Evolutionary conservation across 2,329 filamentous ascomycete species (phyloP).

Genomic region (Penicillium sp.): DNA sequence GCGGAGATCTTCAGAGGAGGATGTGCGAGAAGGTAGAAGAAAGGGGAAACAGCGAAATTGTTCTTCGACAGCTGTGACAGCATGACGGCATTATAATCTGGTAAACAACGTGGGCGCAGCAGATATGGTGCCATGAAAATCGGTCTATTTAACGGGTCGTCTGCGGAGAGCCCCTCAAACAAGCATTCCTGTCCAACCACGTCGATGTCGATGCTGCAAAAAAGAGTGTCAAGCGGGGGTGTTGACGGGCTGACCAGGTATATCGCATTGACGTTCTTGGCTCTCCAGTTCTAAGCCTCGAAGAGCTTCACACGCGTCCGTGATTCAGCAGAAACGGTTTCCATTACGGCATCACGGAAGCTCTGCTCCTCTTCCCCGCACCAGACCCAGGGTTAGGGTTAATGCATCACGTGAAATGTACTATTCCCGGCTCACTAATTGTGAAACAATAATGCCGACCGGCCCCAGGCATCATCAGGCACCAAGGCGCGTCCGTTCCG

Average conservation of each 20-base stretch:
- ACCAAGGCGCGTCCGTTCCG: slow-evolving; percentile 27
- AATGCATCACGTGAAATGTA: slow-evolving; percentile 1
- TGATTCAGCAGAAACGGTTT: slow-evolving; percentile 25
- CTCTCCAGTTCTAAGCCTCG: slow-evolving; percentile 15
- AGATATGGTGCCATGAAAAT: slow-evolving; percentile 11
- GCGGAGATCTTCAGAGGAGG: background rate
- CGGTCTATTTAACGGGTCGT: background rate
- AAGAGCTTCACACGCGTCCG: slow-evolving; percentile 5
- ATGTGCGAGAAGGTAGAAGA: slow-evolving; percentile 3
- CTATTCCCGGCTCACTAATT: background rate
- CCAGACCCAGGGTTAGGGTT: slow-evolving; percentile 15
- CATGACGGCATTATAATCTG: slow-evolving; percentile 6
- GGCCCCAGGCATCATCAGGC: slow-evolving; percentile 24
- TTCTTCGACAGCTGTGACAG: background rate
- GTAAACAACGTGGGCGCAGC: slow-evolving; percentile 1
- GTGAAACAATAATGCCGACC: background rate
- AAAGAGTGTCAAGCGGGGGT: slow-evolving; percentile 22
- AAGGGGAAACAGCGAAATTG: background rate
- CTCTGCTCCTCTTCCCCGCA: slow-evolving; percentile 22
- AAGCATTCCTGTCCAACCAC: background rate
- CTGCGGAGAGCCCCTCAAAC: background rate
- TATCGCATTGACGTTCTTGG: slow-evolving; percentile 20
- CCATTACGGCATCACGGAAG: slow-evolving; percentile 29
- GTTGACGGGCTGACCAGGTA: slow-evolving; percentile 16
- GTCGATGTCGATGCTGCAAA: slow-evolving; percentile 1